Evolutionary conservation across 176 grass and related monocot species (phyloP), one percentile per base, ranked within the genome.

Genomic region (Musa acuminata): DNA sequence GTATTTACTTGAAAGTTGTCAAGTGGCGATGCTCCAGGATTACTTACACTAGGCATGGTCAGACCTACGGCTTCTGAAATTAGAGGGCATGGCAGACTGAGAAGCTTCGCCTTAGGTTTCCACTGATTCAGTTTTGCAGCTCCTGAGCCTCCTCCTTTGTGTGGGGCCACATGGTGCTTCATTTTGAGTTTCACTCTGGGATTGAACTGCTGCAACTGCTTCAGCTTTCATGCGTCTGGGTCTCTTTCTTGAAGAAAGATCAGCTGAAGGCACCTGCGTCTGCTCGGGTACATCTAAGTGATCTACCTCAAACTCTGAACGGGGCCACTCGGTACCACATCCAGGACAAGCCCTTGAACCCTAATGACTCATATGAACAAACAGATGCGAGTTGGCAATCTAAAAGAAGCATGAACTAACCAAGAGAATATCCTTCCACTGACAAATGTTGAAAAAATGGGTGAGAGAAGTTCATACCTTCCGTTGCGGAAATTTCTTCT

Each of bases 401-500:
- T 17, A 20, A 67, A 78, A 24, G 3, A 12, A 9, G 25, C 13
- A 68, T 3, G 52, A 69, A 20, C 35, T 35, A 2, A 20, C 9
- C 13, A 78, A 35, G 3, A 23, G 13, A 64, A 67, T 35, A 35
- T 43, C 24, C 29, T 62, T 26, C 2, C 49, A 11, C 48, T 35
- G 9, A 13, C 2, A 73, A 23, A 52, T 16, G 13, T 52, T 9
- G 7, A 75, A 26, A 63, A 59, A 53, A 63, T 27, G 48, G 82
- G 0, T n/a, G 8, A 9, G 27, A 62, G 5, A 17, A 21, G 11
- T 80, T 55, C 17, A 29, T 52, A 93, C 94, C 90, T 76, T 91
- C 29, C 72, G 66, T 16, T 80, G 71, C 20, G 88, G 83, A 83
- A 91, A 85, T 87, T 91, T 98, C 88, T 93, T 88, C 80, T 83